Evolutionary conservation across 208 protist genomes (phyloP).

Genomic region (Acanthamoeba triangularis): DNA sequence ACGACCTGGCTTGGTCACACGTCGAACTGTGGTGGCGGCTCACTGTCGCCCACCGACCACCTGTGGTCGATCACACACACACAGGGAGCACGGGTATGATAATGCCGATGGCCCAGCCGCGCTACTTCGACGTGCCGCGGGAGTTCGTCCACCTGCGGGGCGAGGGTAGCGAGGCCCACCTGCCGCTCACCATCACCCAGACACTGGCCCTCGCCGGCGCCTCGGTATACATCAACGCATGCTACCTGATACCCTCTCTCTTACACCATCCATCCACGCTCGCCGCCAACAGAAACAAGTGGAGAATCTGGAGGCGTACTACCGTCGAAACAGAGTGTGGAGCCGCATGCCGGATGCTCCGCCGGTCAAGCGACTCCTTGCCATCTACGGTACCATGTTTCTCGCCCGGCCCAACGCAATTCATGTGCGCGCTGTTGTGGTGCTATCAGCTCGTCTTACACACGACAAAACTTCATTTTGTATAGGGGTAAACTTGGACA

Average conservation of each 20-base stretch:
- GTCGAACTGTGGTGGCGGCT: neutral
- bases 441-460: too few species aligned
- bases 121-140: neutral
- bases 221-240: neutral
- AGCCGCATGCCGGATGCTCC: neutral
- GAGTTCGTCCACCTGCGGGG: slow-evolving; percentile 13
- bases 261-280: neutral
- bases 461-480: too few species aligned
- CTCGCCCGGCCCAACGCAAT: too few species aligned
- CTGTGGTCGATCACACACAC: neutral
- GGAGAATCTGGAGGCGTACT: slow-evolving; percentile 18
- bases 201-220: neutral
- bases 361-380: slow-evolving; percentile 2
- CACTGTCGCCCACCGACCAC: neutral
- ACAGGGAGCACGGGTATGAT: slow-evolving; percentile 31
- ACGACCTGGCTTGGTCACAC: too few species aligned
- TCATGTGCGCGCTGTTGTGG: too few species aligned
- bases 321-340: neutral
- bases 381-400: slow-evolving; percentile 70
- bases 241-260: too few species aligned
- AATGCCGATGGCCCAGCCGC: neutral
- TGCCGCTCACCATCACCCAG: slow-evolving; percentile 1
- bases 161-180: neutral
- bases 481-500: slow-evolving; percentile 70
- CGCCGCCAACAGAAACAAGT: neutral